Conservation (phyloP, 2,329 filamentous ascomycete genomes). For the Fusarium sp. region DNA sequence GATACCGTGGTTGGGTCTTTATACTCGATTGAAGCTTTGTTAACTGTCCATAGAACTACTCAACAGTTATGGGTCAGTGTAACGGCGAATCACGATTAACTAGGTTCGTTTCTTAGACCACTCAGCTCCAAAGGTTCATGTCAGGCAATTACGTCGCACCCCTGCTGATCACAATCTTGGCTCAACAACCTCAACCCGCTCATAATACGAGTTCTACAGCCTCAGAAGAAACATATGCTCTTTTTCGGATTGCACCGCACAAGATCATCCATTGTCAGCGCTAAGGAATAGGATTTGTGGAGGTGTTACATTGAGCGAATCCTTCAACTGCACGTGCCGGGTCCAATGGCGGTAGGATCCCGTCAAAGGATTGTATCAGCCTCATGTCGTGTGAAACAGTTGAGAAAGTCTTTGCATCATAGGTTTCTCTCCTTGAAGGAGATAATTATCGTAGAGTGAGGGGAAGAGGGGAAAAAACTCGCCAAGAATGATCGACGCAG, state of each 20-base stretch:
- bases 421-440: not conserved
- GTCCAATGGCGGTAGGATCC: not conserved
- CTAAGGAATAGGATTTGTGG: not conserved
- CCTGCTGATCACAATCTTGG: constrained; percentile 16
- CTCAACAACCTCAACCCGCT: not conserved
- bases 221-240: not conserved
- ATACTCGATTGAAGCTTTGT: not conserved
- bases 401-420: constrained; percentile 21
- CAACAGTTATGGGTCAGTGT: not conserved
- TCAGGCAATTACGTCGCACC: not conserved
- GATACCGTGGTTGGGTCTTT: not conserved
- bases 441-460: not conserved
- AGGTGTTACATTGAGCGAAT: constrained; percentile 2
- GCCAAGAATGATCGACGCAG: constrained; percentile 28
- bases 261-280: not conserved
- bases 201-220: not conserved
- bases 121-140: constrained; percentile 1
- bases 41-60: not conserved
- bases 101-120: not conserved
- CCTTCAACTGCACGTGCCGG: constrained; percentile 1
- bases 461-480: constrained; percentile 4
- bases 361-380: not conserved
- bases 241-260: not conserved
- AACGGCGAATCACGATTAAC: not conserved
- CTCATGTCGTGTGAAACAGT: constrained; percentile 1